Base-by-base conservation (phyloP, 108 stramenopile species). In the Ochromonas danica region DNA sequence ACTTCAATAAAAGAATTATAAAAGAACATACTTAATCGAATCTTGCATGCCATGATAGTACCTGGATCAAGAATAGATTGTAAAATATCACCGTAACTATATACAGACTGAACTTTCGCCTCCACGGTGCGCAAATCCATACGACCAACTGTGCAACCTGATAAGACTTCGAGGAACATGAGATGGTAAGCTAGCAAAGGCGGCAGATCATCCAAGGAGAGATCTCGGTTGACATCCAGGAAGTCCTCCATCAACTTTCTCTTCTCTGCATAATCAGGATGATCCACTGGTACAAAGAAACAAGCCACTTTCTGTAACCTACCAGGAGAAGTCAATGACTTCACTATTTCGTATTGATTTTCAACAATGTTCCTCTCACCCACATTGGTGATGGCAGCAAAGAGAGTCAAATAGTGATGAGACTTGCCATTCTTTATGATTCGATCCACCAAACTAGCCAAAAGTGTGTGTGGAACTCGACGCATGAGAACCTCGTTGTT, bases 91-190 rank as follows among this genome's bases (percentile, higher is more conserved):
- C 51, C 35, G 51, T 71, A 79, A 25, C 30, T 38, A 61, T 51
- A 80, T 14, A 83, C 40, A 14, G 61, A 78, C 71, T 83, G 82
- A 1, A 83, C 63, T 61, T 83, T 83, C 1, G 82, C 82, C 71
- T 83, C 82, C 28, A 83, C 82, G 31, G 79, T 80, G n/a, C 78
- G 61, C 42, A 83, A 43, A 72, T 79, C 43, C 39, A 33, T 41
- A 1, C 40, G 61, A 40, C 82, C 82, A 28, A 83, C 78, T 1
- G 82, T 78, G 71, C 82, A 83, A n/a, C 79, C 79, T 3, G 82
- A 40, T 60, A 83, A 31, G 1, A 80, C 70, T 1, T 75, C 39
- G 33, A 83, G 38, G 0, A 83, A 40, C 79, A 61, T 75, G 40
- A 14, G 6, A 61, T 83, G 82, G 41, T 78, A 83, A 51, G 63